These are phyloP conservation scores for Camellia sinensis DNA, from an alignment of 148 eudicot species.

Conservation along the genomic window DNA sequence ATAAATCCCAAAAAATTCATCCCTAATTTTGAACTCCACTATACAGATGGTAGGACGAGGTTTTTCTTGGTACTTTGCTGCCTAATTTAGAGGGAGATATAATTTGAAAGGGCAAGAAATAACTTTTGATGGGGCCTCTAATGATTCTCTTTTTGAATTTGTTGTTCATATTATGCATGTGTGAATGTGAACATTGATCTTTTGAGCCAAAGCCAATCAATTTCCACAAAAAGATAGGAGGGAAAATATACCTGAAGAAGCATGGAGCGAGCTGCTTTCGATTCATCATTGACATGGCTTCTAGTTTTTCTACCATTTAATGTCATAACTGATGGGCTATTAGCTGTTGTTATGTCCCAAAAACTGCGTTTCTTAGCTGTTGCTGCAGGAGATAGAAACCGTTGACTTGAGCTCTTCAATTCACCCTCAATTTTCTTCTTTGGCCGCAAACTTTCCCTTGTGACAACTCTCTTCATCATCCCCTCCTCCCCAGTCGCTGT, in stretches of 20 bases:
- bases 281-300: constrained; percentile 52
- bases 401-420: constrained; percentile 50
- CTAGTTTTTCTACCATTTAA: constrained; percentile 70
- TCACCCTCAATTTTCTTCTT: constrained; percentile 43
- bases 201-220: not conserved
- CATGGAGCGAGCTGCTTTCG: constrained; percentile 63
- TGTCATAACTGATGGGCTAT: constrained; percentile 66
- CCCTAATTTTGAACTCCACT: too few species aligned
- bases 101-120: too few species aligned
- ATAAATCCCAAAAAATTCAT: too few species aligned
- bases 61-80: too few species aligned
- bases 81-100: too few species aligned
- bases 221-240: not conserved
- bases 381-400: constrained; percentile 68
- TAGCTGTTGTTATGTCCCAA: constrained; percentile 90
- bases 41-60: too few species aligned
- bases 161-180: too few species aligned
- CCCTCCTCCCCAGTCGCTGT: constrained; percentile 10
- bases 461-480: constrained; percentile 41
- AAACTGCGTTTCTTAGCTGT: constrained; percentile 71
- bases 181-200: too few species aligned
- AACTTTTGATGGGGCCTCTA: too few species aligned
- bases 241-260: constrained; percentile 70
- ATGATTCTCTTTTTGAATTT: too few species aligned
- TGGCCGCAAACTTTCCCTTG: constrained; percentile 53